Conservation (phyloP, 2,329 filamentous ascomycete species). For the Teratosphaeriaceae sp. region DNA sequence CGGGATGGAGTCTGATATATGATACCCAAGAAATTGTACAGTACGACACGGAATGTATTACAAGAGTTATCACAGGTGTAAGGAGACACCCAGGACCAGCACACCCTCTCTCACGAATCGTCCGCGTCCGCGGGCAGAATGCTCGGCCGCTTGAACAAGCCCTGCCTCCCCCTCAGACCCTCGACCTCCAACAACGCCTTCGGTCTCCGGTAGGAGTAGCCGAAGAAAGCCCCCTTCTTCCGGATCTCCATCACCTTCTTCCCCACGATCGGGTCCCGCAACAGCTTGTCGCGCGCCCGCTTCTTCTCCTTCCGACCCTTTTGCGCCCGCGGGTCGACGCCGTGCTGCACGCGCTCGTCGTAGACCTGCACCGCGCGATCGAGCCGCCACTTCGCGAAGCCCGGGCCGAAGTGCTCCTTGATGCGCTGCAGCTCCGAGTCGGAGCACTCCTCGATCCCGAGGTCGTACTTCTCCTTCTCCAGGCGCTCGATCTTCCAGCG, state of each 20-base stretch:
- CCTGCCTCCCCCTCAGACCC: slow-evolving; percentile 9
- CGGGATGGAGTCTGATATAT: not conserved
- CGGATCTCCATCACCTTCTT: slow-evolving; percentile 68
- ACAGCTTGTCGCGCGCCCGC: slow-evolving; percentile 73
- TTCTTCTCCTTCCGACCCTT: slow-evolving; percentile 63
- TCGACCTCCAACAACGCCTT: slow-evolving; percentile 19
- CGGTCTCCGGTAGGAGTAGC: slow-evolving; percentile 71
- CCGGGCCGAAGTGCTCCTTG: slow-evolving; percentile 25
- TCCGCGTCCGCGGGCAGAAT: slow-evolving; percentile 16
- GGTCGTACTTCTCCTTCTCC: slow-evolving; percentile 21
- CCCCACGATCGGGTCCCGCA: slow-evolving; percentile 65
- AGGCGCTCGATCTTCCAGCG: slow-evolving; percentile 20
- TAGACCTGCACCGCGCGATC: slow-evolving; percentile 20
- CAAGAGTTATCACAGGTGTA: too few relatives aligned
- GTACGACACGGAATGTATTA: too few relatives aligned
- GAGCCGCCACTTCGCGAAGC: slow-evolving; percentile 25
- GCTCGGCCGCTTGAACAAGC: slow-evolving; percentile 16
- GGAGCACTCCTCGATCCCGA: slow-evolving; percentile 24
- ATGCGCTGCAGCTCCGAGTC: slow-evolving; percentile 24
- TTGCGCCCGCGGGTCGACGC: slow-evolving; percentile 1
- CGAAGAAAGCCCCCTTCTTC: slow-evolving; percentile 77
- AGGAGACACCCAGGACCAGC: too few relatives aligned
- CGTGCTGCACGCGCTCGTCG: slow-evolving; percentile 15
- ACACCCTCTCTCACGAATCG: not conserved
- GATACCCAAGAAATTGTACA: slow-evolving; percentile 1